These are phyloP conservation scores for Cudoniella acicularis DNA, from an alignment of 495 filamentous ascomycete species.

Conservation along the genomic window DNA sequence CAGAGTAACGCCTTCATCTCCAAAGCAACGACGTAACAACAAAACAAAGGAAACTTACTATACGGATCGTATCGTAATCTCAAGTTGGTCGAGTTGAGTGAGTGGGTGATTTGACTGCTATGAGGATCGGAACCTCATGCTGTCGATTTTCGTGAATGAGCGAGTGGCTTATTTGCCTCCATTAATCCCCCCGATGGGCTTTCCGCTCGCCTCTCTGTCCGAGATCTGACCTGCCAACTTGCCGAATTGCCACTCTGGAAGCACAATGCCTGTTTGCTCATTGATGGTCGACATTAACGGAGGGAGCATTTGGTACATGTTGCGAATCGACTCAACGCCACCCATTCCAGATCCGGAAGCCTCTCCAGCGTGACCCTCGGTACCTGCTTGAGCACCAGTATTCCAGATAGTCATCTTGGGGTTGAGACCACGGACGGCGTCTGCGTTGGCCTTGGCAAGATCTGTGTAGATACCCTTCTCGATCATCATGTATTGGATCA, in stretches of 20 bases:
- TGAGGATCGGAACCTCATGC: not conserved
- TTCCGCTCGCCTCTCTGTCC: constrained; percentile 19
- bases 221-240: constrained; percentile 32
- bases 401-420: constrained; percentile 91
- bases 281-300: constrained; percentile 77
- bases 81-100: too few relatives aligned
- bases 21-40: too few relatives aligned
- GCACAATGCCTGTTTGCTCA: constrained; percentile 68
- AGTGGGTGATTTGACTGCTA: too few relatives aligned
- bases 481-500: constrained; percentile 77
- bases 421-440: constrained; percentile 69
- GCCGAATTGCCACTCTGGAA: constrained; percentile 68
- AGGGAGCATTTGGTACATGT: constrained; percentile 71
- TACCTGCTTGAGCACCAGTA: constrained; percentile 48
- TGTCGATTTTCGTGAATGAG: not conserved
- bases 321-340: constrained; percentile 29
- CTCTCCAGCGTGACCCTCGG: constrained; percentile 33
- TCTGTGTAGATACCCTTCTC: constrained; percentile 62
- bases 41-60: too few relatives aligned
- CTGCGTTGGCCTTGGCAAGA: constrained; percentile 65
- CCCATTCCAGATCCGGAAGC: constrained; percentile 15
- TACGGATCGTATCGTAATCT: too few relatives aligned
- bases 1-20: too few relatives aligned
- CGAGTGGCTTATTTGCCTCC: not conserved
- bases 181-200: constrained; percentile 7